phyloP scores from a whole-genome alignment of 352 stramenopile species.

The Phytophthora foliorum region DNA sequence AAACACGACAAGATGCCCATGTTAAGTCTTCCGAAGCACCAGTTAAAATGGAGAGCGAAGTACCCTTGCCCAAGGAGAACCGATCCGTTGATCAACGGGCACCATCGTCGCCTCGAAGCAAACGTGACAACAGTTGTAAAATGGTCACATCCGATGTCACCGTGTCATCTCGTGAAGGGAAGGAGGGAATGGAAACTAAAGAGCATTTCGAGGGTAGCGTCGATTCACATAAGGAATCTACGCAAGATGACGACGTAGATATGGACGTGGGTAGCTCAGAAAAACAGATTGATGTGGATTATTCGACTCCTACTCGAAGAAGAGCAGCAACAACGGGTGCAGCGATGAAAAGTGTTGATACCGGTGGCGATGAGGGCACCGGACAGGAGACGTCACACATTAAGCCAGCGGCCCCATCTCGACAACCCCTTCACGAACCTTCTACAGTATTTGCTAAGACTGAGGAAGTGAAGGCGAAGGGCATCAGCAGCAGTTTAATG shows the following conservation, averaged over 20 bases:
- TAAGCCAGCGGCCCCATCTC: not conserved
- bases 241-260: slow-evolving; percentile 19
- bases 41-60: slow-evolving; percentile 1
- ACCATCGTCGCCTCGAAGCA: slow-evolving; percentile 3
- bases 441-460: not conserved
- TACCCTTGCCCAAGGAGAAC: not conserved
- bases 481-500: not conserved
- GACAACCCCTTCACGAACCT: not conserved
- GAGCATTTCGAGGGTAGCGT: not conserved
- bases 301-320: not conserved
- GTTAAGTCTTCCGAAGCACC: slow-evolving; percentile 6
- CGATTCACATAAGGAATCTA: not conserved
- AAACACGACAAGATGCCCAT: not conserved
- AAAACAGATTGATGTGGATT: slow-evolving; percentile 12
- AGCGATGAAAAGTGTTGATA: slow-evolving; percentile 21
- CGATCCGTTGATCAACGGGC: not conserved
- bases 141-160: not conserved
- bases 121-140: slow-evolving; percentile 5
- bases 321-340: slow-evolving; percentile 13
- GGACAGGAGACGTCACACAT: not conserved
- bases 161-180: not conserved
- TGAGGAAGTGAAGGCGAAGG: slow-evolving; percentile 2
- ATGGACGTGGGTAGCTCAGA: slow-evolving; percentile 11
- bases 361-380: not conserved
- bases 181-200: not conserved